Percentiles rank a stretch among this genome's conserved stretches.
phyloP scores from a whole-genome alignment of 192 early-diverging fungal genomes.

The Umbelopsis sp. region DNA sequence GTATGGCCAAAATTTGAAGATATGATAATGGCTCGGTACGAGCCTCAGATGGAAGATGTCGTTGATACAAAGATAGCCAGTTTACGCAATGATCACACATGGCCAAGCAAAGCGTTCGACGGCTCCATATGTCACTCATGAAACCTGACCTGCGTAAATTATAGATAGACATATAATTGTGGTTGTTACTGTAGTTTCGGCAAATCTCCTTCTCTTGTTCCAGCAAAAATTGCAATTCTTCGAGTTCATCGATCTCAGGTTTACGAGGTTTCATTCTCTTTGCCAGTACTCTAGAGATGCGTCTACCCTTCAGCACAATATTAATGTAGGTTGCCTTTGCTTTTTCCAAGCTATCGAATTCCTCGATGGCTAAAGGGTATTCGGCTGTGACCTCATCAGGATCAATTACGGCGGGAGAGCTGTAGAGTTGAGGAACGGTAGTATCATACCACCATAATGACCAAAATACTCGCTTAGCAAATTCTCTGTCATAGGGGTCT shows the following conservation, averaged over 20 bases:
- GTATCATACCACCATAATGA: slow-evolving; percentile 36
- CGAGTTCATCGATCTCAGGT: not conserved
- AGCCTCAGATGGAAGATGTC: slow-evolving; percentile 3
- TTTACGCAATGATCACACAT: slow-evolving; percentile 30
- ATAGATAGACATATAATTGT: not conserved
- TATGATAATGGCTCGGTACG: not conserved
- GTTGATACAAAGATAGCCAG: slow-evolving; percentile 30
- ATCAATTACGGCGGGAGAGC: slow-evolving; percentile 16
- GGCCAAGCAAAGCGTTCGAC: slow-evolving; percentile 24
- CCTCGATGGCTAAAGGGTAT: not conserved
- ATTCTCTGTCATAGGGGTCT: slow-evolving; percentile 28
- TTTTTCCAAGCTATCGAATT: not conserved
- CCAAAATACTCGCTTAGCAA: slow-evolving; percentile 36
- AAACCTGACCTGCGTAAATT: not conserved
- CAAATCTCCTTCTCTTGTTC: slow-evolving; percentile 8
- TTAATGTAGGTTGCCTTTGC: not conserved
- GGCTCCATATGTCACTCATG: slow-evolving; percentile 14
- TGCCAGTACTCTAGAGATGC: not conserved
- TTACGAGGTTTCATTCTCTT: not conserved
- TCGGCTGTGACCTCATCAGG: slow-evolving; percentile 23
- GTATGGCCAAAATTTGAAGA: not conserved
- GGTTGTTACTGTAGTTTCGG: not conserved
- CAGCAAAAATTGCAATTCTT: not conserved
- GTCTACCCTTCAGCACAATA: not conserved
- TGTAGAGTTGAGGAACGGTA: slow-evolving; percentile 27